Conservation (phyloP, 345 rosid genomes). For the Barbarea vulgaris region DNA sequence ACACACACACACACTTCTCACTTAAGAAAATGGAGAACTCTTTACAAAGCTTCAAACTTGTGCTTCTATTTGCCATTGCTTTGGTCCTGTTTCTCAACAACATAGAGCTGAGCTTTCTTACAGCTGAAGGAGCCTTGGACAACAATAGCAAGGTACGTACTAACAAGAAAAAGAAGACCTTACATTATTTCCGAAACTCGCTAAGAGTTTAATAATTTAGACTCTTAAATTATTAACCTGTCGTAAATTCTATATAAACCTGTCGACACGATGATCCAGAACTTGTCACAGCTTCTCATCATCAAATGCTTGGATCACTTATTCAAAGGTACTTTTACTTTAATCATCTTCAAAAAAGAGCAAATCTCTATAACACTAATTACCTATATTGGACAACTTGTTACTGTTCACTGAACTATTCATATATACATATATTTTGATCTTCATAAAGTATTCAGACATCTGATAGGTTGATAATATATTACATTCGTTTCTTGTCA, state of each 20-base stretch:
- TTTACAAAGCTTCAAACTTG: slow-evolving; percentile 20
- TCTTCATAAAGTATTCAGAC: not conserved
- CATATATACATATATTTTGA: not conserved
- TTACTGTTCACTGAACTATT: not conserved
- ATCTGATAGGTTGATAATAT: not conserved
- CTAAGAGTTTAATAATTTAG: no score
- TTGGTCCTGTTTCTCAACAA: slow-evolving; percentile 13
- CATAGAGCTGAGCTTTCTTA: slow-evolving; percentile 6
- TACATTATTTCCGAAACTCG: no score
- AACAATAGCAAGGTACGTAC: slow-evolving; percentile 6
- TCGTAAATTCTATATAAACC: no score
- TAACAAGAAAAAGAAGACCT: not conserved
- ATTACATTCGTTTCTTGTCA: not conserved
- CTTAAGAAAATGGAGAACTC: slow-evolving; percentile 11
- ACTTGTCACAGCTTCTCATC: slow-evolving; percentile 44
- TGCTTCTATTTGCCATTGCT: slow-evolving; percentile 18
- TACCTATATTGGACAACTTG: not conserved
- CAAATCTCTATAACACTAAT: not conserved
- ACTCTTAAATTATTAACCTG: no score
- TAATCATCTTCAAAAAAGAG: not conserved
- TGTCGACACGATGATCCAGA: slow-evolving; percentile 49
- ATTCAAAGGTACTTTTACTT: slow-evolving; percentile 46
- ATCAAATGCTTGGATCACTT: slow-evolving; percentile 44
- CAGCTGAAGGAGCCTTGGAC: slow-evolving; percentile 24
- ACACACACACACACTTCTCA: not conserved